Evolutionary conservation across 2,329 filamentous ascomycete species (phyloP), one percentile per base, ranked within the genome.

Genomic region (Clonostachys sp.): DNA sequence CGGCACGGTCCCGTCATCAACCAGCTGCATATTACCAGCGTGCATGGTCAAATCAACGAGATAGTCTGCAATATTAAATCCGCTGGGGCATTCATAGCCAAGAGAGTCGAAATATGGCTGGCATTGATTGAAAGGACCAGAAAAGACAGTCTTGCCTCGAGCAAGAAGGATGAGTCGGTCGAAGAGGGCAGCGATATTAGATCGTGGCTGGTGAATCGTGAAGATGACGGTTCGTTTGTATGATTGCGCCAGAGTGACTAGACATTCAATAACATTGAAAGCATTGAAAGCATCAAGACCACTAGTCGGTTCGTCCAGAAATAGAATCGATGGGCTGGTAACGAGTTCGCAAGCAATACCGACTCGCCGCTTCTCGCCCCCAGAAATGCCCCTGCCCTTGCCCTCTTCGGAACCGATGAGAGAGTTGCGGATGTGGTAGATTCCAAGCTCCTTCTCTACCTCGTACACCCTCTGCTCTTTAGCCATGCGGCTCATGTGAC

Each of bases 41-140:
- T 99, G 94, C 92, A 99, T 97, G 0, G 94, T 97, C 39, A 99
- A 77, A 63, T 99, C 94, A 33, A 99, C 91, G 6, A 99, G 80
- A 61, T 96, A 99, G 64, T 99, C 94, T 5, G 94, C 94, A 66
- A 99, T 97, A 60, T 99, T 99, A 78, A 97, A 99, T 3, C 95
- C 95, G 20, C 91, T 87, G 12, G 94, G 94, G 61, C 95, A 99
- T 44, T 87, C 76, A 64, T 96, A 99, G 41, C 94, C 95, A 51
- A 96, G 85, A 42, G 83, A 79, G 60, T 96, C 90, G 58, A 99
- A 99, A 63, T 96, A 99, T 17, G 81, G 74, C 64, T 99, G 94
- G 62, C 94, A 99, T 54, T 84, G 84, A 2, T 81, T 74, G 63
- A 97, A 95, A 2, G 90, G 89, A 1, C 94, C 94, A 4, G 94